Evolutionary conservation across 2,329 filamentous ascomycete species (phyloP), one percentile per base, ranked within the genome.

Genomic region (Aspergillus novofumigatus): DNA sequence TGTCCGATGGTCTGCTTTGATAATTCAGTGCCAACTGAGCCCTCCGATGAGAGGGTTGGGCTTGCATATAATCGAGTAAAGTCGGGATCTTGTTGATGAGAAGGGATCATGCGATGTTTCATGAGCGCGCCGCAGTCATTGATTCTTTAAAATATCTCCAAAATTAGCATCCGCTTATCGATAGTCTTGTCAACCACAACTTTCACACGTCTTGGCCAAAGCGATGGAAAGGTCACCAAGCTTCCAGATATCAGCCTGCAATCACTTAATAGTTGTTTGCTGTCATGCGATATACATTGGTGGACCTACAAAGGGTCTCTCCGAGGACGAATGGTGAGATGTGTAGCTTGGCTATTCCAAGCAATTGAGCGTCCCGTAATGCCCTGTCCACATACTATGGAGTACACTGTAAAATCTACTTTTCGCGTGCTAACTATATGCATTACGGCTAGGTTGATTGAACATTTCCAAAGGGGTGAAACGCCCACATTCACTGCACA

Each of bases 231-330:
- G 8, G 26, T 10, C 53, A 44, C 42, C 11, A 45, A 21, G 25
- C 23, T 29, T 11, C 17, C 4, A 38, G 5, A 23, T 20, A 17
- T n/a, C 10, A 20, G 48, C 38, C 4, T 65, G 53, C 38, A 73
- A 72, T 4, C 81, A 90, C 62, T 81, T 95, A 10, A 84, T 95
- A 52, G 77, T 95, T 50, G 88, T 95, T 52, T 94, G 91, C 77
- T 92, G 91, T 71, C 91, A 96, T 75, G 89, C 86, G 28, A 90
- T 93, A 57, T 95, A 89, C 80, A 74, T 80, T 14, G 86, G 86
- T 26, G 85, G 86, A 0, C 77, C 80, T 2, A 72, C 75, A 1
- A 72, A 73, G 1, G 86, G 86, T 35, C 60, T 69, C 21, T 75
- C 82, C 58, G 85, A 88, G 67, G 60, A 75, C 5, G 85, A 89